Evolutionary conservation across 2,329 filamentous ascomycete species (phyloP).

Genomic region (Emericellopsis cladophorae): DNA sequence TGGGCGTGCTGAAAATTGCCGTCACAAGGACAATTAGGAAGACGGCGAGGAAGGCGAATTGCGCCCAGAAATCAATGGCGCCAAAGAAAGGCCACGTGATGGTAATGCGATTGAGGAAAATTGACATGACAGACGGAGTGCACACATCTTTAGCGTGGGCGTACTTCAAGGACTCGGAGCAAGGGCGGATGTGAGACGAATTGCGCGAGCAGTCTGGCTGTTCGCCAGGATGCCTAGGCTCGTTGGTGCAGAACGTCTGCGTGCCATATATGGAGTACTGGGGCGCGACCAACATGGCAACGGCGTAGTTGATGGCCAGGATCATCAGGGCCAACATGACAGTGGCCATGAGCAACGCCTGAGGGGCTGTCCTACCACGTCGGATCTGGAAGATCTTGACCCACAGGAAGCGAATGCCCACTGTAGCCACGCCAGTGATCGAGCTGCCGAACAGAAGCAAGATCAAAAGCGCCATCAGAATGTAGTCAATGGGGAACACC

Average conservation of each 20-base stretch:
- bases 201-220: slow-evolving; percentile 66
- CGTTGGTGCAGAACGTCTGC: slow-evolving; percentile 81
- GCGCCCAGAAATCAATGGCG: slow-evolving; percentile 86
- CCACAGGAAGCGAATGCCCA: slow-evolving; percentile 96
- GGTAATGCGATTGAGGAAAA: slow-evolving; percentile 83
- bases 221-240: slow-evolving; percentile 45
- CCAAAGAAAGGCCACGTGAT: slow-evolving; percentile 95
- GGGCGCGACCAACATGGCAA: slow-evolving; percentile 88
- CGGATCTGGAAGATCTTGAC: slow-evolving; percentile 84
- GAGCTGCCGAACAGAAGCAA: slow-evolving; percentile 83
- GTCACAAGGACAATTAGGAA: slow-evolving; percentile 74
- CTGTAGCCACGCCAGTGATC: slow-evolving; percentile 70
- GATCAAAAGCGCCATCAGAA: slow-evolving; percentile 74
- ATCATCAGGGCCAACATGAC: slow-evolving; percentile 84
- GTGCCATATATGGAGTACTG: slow-evolving; percentile 92
- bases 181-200: slow-evolving; percentile 62
- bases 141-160: slow-evolving; percentile 68
- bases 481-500: slow-evolving; percentile 84
- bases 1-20: slow-evolving; percentile 68
- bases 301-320: slow-evolving; percentile 81
- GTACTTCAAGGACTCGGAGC: slow-evolving; percentile 64
- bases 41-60: slow-evolving; percentile 78
- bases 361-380: slow-evolving; percentile 78
- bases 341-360: slow-evolving; percentile 82
- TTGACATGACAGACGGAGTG: slow-evolving; percentile 82